Evolutionary conservation across 2,329 filamentous ascomycete genomes (phyloP).

Genomic region (Leptographium flavum): DNA sequence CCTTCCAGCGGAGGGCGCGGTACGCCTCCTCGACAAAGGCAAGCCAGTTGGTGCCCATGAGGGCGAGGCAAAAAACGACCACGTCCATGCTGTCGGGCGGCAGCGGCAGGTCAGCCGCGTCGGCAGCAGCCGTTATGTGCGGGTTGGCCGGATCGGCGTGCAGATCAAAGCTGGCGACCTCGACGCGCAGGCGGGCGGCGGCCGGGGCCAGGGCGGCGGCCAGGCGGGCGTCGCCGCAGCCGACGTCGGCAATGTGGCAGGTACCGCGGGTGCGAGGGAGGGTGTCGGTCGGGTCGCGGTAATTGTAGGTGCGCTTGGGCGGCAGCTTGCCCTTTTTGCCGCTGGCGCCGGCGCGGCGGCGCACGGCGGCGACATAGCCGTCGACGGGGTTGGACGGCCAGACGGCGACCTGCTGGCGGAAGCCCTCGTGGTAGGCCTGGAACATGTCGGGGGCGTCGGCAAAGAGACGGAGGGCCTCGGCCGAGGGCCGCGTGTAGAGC

Average conservation of each 20-base stretch:
- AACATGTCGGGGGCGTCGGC: constrained; percentile 82
- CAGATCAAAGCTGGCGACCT: constrained; percentile 75
- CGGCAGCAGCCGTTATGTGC: constrained; percentile 68
- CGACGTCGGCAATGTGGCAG: constrained; percentile 77
- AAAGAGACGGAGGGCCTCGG: constrained; percentile 73
- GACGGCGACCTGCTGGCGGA: constrained; percentile 84
- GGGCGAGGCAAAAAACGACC: constrained; percentile 84
- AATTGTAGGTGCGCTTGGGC: background rate
- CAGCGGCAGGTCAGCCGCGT: constrained; percentile 74
- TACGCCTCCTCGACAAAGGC: constrained; percentile 94
- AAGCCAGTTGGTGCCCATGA: constrained; percentile 99
- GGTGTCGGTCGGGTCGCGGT: constrained; percentile 20
- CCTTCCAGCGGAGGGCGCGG: constrained; percentile 79
- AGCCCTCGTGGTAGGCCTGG: constrained; percentile 88
- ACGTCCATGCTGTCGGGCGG: constrained; percentile 65
- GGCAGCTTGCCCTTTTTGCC: background rate
- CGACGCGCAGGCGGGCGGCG: constrained; percentile 52
- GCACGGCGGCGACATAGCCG: constrained; percentile 62
- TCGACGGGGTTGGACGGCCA: constrained; percentile 97
- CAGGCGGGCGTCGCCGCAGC: constrained; percentile 82
- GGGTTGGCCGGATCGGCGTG: constrained; percentile 40
- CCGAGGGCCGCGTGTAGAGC: constrained; percentile 82
- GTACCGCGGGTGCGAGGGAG: constrained; percentile 59
- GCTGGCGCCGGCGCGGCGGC: constrained; percentile 38
- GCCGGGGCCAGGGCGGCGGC: constrained; percentile 52